phyloP scores from a whole-genome alignment of 2,329 filamentous ascomycete species.

The Huntiella abstrusa region DNA sequence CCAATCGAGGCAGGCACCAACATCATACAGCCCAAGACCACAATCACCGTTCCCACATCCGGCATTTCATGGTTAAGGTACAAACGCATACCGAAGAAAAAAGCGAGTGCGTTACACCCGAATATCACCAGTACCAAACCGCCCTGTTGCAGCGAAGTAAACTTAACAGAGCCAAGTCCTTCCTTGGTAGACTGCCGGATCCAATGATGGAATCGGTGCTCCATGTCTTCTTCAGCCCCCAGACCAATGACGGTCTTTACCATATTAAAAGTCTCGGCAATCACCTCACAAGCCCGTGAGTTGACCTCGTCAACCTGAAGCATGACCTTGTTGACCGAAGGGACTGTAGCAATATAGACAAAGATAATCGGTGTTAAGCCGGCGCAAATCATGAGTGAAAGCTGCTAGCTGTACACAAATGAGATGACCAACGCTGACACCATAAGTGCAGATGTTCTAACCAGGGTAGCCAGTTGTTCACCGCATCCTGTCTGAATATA shows the following conservation, averaged over 20 bases:
- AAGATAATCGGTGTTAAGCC: conserved; percentile 24
- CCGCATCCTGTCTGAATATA: conserved; percentile 35
- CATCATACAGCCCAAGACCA: conserved; percentile 15
- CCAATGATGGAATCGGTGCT: conserved; percentile 19
- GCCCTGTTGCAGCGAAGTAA: conserved; percentile 15
- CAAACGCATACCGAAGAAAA: conserved; percentile 14
- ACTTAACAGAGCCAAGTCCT: conserved; percentile 15
- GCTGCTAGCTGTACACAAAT: conserved; percentile 30
- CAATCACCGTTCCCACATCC: conserved; percentile 13
- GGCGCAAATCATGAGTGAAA: conserved; percentile 31
- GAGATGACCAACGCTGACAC: conserved; percentile 29
- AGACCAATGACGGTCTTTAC: conserved; percentile 26
- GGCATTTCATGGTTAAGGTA: conserved; percentile 13
- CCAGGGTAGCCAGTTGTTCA: conserved; percentile 26
- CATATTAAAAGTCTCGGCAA: conserved; percentile 22
- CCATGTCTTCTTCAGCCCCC: conserved; percentile 21
- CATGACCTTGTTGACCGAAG: conserved; percentile 18
- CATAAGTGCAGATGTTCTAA: conserved; percentile 23
- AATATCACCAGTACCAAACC: background rate
- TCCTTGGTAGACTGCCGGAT: conserved; percentile 20
- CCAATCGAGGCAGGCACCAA: conserved; percentile 17
- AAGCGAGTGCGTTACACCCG: conserved; percentile 13
- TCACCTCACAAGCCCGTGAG: conserved; percentile 19
- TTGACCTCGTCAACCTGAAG: conserved; percentile 20
- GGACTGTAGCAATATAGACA: conserved; percentile 17